phyloP scores from a whole-genome alignment of 2,329 filamentous ascomycete genomes.

The Bertia moriformis region DNA sequence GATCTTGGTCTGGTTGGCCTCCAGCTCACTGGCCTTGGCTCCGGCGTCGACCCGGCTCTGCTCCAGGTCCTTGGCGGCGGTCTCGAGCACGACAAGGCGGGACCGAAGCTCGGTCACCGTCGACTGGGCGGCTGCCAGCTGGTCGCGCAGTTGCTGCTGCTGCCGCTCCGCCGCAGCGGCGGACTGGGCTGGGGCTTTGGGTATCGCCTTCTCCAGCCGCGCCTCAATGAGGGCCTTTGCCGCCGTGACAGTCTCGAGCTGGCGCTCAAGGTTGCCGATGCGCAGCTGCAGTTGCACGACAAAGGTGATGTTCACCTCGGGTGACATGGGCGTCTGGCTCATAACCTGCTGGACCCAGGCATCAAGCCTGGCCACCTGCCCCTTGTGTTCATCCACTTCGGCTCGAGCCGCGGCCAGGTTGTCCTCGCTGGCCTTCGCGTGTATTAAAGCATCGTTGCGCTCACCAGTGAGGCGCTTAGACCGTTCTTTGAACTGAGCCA shows the following conservation, averaged over 20 bases:
- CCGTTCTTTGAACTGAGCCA: slow-evolving; percentile 49
- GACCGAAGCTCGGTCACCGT: slow-evolving; percentile 8
- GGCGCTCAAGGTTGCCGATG: slow-evolving; percentile 25
- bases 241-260: slow-evolving; percentile 49
- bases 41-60: slow-evolving; percentile 31
- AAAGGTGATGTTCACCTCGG: too few species aligned
- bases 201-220: slow-evolving; percentile 37
- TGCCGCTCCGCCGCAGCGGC: slow-evolving; percentile 6
- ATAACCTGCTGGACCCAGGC: too few species aligned
- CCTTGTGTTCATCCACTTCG: too few species aligned
- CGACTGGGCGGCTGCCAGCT: slow-evolving; percentile 7
- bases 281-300: not conserved
- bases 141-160: slow-evolving; percentile 8
- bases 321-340: too few species aligned
- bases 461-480: slow-evolving; percentile 37
- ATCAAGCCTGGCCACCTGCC: too few species aligned
- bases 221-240: slow-evolving; percentile 58
- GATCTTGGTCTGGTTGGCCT: slow-evolving; percentile 35
- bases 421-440: not conserved
- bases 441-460: slow-evolving; percentile 27
- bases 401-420: not conserved
- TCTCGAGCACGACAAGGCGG: slow-evolving; percentile 44
- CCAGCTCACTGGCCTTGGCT: slow-evolving; percentile 34
- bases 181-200: slow-evolving; percentile 33
- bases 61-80: slow-evolving; percentile 44